Evolutionary conservation across 2,329 filamentous ascomycete genomes (phyloP).

Genomic region (Alternaria gaisen): DNA sequence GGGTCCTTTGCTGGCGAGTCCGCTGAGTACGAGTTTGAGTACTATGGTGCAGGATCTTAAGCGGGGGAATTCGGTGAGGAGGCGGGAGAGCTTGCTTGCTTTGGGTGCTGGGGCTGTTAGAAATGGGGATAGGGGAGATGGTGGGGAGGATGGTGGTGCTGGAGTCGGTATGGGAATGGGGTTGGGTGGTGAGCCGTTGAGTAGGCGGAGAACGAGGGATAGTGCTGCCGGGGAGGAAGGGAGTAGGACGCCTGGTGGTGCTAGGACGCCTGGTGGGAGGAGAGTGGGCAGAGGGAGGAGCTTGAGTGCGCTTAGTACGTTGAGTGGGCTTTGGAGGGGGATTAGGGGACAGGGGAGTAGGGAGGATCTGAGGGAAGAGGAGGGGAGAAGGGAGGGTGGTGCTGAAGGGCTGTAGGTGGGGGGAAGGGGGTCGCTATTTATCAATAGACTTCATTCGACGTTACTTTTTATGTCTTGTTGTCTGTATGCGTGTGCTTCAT

Average conservation of each 20-base stretch:
- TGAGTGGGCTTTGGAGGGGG: conserved; percentile 44
- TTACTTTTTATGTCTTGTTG: too few relatives aligned
- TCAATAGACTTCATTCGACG: too few relatives aligned
- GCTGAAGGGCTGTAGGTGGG: background rate
- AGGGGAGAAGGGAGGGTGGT: background rate
- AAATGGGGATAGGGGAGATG: conserved; percentile 20
- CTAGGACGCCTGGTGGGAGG: background rate
- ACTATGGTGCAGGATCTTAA: conserved; percentile 72
- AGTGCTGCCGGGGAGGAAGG: background rate
- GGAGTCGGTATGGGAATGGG: background rate
- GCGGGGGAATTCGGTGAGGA: conserved; percentile 57
- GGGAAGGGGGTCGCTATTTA: background rate
- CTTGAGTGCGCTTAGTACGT: conserved; percentile 37
- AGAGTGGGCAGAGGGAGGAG: conserved; percentile 28
- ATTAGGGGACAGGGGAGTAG: conserved; percentile 28
- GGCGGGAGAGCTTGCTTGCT: conserved; percentile 4
- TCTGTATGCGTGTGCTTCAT: too few relatives aligned
- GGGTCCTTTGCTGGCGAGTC: conserved; percentile 67
- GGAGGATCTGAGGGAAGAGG: conserved; percentile 20
- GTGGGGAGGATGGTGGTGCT: background rate
- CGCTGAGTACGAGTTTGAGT: conserved; percentile 67
- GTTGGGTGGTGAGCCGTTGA: conserved; percentile 33
- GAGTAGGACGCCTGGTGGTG: background rate
- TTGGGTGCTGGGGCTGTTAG: conserved; percentile 12
- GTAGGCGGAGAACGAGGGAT: conserved; percentile 31